These are phyloP conservation scores for Hydnomerulius pinastri DNA, from an alignment of 768 basidiomycete genomes.

Conservation along the genomic window DNA sequence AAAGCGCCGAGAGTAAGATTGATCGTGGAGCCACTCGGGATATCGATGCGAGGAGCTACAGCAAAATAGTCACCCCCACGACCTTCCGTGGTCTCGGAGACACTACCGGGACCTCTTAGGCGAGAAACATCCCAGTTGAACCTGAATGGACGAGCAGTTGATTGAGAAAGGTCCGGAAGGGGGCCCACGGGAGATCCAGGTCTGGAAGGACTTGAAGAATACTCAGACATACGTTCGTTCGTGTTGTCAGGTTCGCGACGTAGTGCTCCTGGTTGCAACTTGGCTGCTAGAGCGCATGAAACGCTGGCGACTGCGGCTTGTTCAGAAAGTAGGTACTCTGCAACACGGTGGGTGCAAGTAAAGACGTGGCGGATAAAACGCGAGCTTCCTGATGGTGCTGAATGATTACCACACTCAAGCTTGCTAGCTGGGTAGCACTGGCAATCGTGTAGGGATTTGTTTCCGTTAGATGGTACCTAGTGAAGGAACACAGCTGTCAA, in stretches of 20 bases:
- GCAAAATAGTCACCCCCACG: slow-evolving; percentile 57
- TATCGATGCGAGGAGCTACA: slow-evolving; percentile 41
- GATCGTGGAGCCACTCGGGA: slow-evolving; percentile 49
- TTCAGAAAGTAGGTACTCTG: background rate
- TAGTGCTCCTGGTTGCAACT: background rate
- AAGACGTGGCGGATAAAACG: background rate
- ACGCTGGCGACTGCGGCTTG: background rate
- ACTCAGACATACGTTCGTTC: slow-evolving; percentile 38
- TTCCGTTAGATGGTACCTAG: background rate
- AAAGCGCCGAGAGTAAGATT: slow-evolving; percentile 50
- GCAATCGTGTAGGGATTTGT: background rate
- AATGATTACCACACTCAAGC: background rate
- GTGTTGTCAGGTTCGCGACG: background rate
- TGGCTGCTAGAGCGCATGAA: background rate
- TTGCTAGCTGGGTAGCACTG: no score
- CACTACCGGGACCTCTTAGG: slow-evolving; percentile 66
- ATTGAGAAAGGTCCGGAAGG: slow-evolving; percentile 39
- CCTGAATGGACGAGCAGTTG: slow-evolving; percentile 60
- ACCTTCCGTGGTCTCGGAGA: slow-evolving; percentile 72
- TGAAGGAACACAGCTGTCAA: no score
- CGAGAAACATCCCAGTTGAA: slow-evolving; percentile 74
- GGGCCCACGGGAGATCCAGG: slow-evolving; percentile 56
- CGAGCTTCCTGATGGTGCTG: background rate
- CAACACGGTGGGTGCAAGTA: background rate
- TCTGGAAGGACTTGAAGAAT: slow-evolving; percentile 55